phyloP scores from a whole-genome alignment of 768 basidiomycete genomes.

The Boletus vermiculosoides region DNA sequence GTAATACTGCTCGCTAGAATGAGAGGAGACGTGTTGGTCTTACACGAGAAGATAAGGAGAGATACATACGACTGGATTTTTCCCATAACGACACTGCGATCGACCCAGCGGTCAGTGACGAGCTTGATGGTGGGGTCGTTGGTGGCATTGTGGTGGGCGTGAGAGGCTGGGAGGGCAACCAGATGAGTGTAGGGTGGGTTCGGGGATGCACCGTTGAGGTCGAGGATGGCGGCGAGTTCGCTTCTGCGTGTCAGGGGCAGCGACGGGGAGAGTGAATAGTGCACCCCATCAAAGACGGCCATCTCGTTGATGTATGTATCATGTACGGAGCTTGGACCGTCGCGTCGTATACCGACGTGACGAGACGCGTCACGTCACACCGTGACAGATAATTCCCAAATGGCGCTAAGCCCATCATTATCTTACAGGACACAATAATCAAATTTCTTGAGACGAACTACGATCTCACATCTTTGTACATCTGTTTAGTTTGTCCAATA shows the following conservation, averaged over 20 bases:
- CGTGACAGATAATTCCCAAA: neutral
- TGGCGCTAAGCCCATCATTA: too few relatives aligned
- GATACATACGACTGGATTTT: constrained; percentile 55
- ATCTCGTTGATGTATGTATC: constrained; percentile 10
- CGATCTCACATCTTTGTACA: too few relatives aligned
- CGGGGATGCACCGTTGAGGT: constrained; percentile 51
- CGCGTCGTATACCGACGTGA: neutral
- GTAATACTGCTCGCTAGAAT: constrained; percentile 53
- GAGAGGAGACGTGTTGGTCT: neutral
- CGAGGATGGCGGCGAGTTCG: constrained; percentile 49
- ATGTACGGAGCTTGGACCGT: neutral
- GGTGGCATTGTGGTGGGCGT: constrained; percentile 36
- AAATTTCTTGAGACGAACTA: too few relatives aligned
- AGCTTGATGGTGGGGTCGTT: constrained; percentile 37
- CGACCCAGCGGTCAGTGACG: constrained; percentile 63
- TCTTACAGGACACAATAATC: too few relatives aligned
- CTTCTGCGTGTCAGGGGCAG: constrained; percentile 40
- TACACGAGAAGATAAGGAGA: constrained; percentile 4
- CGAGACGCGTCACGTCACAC: neutral
- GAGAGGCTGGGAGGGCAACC: constrained; percentile 52
- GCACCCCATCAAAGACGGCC: constrained; percentile 42
- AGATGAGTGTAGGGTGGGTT: constrained; percentile 51
- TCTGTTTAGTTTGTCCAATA: too few relatives aligned
- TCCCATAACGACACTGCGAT: constrained; percentile 58
- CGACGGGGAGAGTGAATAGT: constrained; percentile 51